Evolutionary conservation across 2,329 filamentous ascomycete species (phyloP), one percentile per base, ranked within the genome.

Genomic region (Diplodia corticola): DNA sequence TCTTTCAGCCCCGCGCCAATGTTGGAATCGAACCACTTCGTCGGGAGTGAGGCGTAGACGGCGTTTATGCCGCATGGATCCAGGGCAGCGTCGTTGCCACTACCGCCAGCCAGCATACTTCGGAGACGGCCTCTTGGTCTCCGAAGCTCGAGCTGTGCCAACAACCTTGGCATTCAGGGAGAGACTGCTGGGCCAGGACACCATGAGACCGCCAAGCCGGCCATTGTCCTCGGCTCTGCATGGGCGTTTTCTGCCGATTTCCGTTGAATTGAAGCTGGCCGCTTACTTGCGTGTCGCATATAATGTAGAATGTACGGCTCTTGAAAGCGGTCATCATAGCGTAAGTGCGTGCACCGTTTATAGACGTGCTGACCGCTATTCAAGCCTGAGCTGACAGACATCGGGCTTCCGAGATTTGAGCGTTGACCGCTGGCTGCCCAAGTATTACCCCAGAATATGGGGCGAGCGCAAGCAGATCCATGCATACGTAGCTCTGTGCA

Each of bases 21-120:
- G 33, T 24, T 28, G n/a, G 33, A 49, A 46, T 61, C 57, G 44
- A 24, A 49, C 57, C 57, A 61, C 44, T 13, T 49, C 5, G 28
- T 49, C 57, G 57, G 44, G 44, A 61, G 44, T 61, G 57, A 61
- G 57, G 57, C 57, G 57, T 15, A 40, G 57, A 35, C n/a, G 24
- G 55, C 37, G 37, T 6, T 12, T 7, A 5, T 33, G n/a, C 40
- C 46, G 57, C 57, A 33, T 12, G 30, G 24, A 22, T n/a, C 15
- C 24, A 30, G 28, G 55, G 37, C 26, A 46, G 15, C 1, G 5
- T 9, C 17, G 44, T 35, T 61, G 57, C 40, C 17, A 28, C 33
- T 26, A 12, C 40, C 28, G 55, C 17, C 22, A 40, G 33, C 7
- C 15, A 44, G 54, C 20, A 22, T 28, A 20, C 20, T 10, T 22